Conservation (phyloP, 768 basidiomycete species). For the Suillus tomentosus region DNA sequence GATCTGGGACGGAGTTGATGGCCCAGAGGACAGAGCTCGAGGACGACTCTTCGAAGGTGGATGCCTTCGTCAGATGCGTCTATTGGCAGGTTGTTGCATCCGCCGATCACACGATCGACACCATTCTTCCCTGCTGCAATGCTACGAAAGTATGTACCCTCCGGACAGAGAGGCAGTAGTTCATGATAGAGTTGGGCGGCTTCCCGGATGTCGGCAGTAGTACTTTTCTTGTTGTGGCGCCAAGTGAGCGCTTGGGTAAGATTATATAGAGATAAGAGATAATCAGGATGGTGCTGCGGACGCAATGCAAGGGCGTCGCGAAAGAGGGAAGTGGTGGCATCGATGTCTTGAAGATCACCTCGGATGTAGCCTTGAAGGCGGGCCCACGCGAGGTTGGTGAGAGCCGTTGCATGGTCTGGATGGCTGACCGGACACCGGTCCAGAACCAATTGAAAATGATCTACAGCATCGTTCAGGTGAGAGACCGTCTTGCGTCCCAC, state of each 20-base stretch:
- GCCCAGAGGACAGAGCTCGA: not conserved
- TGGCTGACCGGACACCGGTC: not conserved
- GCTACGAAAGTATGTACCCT: not conserved
- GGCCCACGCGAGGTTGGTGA: not conserved
- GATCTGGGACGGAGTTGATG: not conserved
- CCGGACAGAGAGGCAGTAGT: not conserved
- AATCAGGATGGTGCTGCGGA: not conserved
- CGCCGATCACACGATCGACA: not conserved
- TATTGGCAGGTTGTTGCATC: not conserved
- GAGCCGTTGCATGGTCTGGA: not conserved
- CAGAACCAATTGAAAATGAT: not conserved
- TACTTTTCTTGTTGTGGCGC: not conserved
- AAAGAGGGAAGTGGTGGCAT: not conserved
- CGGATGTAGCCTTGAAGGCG: not conserved
- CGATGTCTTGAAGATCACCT: not conserved
- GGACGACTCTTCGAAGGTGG: not conserved
- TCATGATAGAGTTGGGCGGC: not conserved
- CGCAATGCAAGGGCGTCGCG: not conserved
- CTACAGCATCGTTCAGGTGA: not conserved
- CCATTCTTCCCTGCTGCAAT: not conserved
- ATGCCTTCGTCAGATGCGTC: not conserved
- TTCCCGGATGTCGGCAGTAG: not conserved
- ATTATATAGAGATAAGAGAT: not conserved
- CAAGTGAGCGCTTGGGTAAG: not conserved
- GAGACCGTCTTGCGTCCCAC: not conserved